These are phyloP conservation scores for Aureobasidium namibiae DNA, from an alignment of 2,329 filamentous ascomycete genomes.

Conservation along the genomic window DNA sequence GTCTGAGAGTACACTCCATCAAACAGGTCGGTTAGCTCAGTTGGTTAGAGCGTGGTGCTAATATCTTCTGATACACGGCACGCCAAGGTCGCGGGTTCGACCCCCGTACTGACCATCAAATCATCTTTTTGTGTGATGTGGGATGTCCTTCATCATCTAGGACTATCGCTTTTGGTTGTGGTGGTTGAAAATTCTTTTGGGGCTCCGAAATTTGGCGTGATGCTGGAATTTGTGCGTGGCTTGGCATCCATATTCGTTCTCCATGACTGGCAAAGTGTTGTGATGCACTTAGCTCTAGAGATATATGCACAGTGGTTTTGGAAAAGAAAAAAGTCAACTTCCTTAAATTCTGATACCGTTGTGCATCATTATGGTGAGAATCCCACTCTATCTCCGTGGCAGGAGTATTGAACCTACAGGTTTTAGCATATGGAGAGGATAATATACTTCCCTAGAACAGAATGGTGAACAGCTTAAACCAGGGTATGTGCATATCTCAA, in stretches of 20 bases:
- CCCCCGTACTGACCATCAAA: conserved; percentile 4
- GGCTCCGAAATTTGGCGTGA: background rate
- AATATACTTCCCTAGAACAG: no score
- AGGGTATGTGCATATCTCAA: no score
- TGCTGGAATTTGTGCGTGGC: background rate
- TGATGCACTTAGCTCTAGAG: background rate
- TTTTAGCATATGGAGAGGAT: no score
- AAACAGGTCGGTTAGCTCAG: conserved; percentile 15
- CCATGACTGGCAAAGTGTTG: no score
- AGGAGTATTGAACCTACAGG: no score
- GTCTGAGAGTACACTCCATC: no score
- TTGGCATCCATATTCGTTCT: background rate
- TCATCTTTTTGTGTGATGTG: background rate
- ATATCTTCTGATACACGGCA: conserved; percentile 13
- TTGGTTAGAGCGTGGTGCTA: conserved; percentile 22
- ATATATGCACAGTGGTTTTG: background rate
- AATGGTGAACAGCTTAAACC: no score
- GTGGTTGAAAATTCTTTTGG: background rate
- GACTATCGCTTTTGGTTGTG: background rate
- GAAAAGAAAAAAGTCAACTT: no score
- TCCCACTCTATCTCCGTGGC: no score
- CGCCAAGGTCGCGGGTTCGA: conserved; percentile 20
- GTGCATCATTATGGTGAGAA: no score
- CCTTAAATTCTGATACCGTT: no score
- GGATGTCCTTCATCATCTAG: no score